Percentiles rank a stretch among this genome's conserved stretches.
These are phyloP conservation scores for Globisporangium orthogonon DNA, from an alignment of 352 stramenopile genomes.

Conservation along the genomic window DNA sequence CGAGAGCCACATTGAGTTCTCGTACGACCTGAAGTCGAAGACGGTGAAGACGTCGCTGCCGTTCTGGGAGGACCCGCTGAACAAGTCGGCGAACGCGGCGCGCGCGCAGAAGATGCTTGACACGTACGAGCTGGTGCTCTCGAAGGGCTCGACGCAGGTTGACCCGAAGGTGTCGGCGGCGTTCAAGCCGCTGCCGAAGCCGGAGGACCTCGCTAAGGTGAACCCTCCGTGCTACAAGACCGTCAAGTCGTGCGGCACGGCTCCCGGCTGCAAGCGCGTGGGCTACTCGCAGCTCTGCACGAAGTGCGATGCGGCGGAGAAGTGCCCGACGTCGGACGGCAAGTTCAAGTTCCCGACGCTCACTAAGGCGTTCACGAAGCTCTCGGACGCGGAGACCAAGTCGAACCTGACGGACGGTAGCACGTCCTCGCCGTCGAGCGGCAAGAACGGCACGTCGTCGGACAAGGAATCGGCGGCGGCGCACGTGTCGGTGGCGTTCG, in stretches of 20 bases:
- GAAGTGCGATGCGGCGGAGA: constrained; percentile 37
- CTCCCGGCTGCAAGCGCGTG: constrained; percentile 50
- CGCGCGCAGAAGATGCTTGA: constrained; percentile 42
- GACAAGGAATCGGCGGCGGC: not conserved
- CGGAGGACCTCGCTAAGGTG: constrained; percentile 30
- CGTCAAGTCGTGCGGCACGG: constrained; percentile 46
- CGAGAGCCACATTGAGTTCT: constrained; percentile 29
- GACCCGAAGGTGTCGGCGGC: constrained; percentile 37
- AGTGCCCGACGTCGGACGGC: constrained; percentile 29
- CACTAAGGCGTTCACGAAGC: constrained; percentile 26
- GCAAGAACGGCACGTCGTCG: not conserved
- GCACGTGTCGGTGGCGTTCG: constrained; percentile 1
- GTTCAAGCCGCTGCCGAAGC: constrained; percentile 35
- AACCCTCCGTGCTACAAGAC: constrained; percentile 70
- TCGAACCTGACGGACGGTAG: not conserved
- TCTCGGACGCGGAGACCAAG: not conserved
- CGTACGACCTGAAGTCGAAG: constrained; percentile 11
- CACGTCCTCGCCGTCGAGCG: not conserved
- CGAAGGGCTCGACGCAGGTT: not conserved
- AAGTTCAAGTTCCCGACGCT: constrained; percentile 44
- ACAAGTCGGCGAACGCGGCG: constrained; percentile 42
- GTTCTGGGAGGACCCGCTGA: constrained; percentile 44
- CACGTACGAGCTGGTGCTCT: constrained; percentile 23
- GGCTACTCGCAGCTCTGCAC: constrained; percentile 56
- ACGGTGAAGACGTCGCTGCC: not conserved